Evolutionary conservation across 441 rosid genomes (phyloP).

Genomic region (Lepidium campestre): DNA sequence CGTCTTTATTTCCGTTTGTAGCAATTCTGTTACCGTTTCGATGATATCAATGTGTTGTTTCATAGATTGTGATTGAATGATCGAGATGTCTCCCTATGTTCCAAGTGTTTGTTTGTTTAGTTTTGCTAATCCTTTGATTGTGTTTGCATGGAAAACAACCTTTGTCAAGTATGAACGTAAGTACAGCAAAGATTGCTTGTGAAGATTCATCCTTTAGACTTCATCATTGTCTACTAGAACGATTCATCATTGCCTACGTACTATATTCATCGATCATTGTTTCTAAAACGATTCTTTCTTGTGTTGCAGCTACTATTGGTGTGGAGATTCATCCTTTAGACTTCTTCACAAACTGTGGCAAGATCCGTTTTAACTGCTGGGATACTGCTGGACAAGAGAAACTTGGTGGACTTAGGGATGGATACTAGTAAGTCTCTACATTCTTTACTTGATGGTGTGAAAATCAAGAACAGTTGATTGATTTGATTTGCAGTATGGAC

Average conservation of each 20-base stretch:
- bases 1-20: not conserved
- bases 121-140: not conserved
- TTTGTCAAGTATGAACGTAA: slow-evolving; percentile 64
- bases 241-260: no score
- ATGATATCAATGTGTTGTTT: not conserved
- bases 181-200: slow-evolving; percentile 1
- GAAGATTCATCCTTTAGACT: no score
- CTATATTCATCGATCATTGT: not conserved
- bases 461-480: not conserved
- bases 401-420: slow-evolving; percentile 67
- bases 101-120: not conserved
- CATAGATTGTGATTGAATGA: not conserved
- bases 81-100: not conserved
- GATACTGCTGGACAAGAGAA: slow-evolving; percentile 73
- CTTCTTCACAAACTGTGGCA: slow-evolving; percentile 65
- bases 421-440: slow-evolving; percentile 52
- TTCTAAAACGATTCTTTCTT: not conserved
- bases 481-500: no score
- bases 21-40: not conserved
- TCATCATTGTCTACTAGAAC: no score
- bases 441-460: not conserved
- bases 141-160: slow-evolving; percentile 42
- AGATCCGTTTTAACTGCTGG: slow-evolving; percentile 66
- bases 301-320: slow-evolving; percentile 56
- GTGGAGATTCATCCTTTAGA: slow-evolving; percentile 73